Evolutionary conservation across 768 basidiomycete genomes (phyloP).

Genomic region (Hygrocybe punicea): DNA sequence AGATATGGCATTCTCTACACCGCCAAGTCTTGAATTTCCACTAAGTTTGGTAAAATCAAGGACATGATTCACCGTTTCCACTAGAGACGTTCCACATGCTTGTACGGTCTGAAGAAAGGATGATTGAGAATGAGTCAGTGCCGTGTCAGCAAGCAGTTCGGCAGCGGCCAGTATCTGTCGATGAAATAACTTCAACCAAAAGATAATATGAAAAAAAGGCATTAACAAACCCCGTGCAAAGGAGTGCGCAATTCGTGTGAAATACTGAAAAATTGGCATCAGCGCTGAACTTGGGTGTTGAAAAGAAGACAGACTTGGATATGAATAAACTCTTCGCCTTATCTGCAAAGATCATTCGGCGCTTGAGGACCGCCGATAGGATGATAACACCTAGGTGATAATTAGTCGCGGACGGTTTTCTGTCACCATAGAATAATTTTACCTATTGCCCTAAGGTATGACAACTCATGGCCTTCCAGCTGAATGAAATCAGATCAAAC

Average conservation of each 20-base stretch:
- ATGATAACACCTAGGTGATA: constrained; percentile 72
- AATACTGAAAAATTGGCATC: constrained; percentile 48
- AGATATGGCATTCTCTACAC: constrained; percentile 71
- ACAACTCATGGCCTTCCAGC: constrained; percentile 87
- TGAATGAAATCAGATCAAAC: constrained; percentile 24
- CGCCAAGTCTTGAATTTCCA: constrained; percentile 76
- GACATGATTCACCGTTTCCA: constrained; percentile 96
- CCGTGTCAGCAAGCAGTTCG: constrained; percentile 82
- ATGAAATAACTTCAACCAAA: constrained; percentile 1
- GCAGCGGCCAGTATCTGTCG: constrained; percentile 82
- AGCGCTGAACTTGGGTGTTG: neutral
- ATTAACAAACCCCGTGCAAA: constrained; percentile 69
- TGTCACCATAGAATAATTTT: constrained; percentile 4
- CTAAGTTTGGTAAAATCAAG: constrained; percentile 94
- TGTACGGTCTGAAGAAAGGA: constrained; percentile 92
- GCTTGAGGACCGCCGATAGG: constrained; percentile 85
- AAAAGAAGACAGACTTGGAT: constrained; percentile 64
- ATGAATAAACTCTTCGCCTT: constrained; percentile 92
- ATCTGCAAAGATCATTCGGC: constrained; percentile 90
- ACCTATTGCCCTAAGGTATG: constrained; percentile 90
- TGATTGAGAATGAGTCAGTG: constrained; percentile 73
- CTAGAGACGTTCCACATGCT: constrained; percentile 91
- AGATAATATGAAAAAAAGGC: neutral
- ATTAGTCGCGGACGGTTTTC: constrained; percentile 4
- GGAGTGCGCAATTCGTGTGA: constrained; percentile 91